A percentile compares a stretch with the other conserved stretches of the same genome.
Conservation (phyloP, 2,329 filamentous ascomycete species). For the Penicillium sp. region DNA sequence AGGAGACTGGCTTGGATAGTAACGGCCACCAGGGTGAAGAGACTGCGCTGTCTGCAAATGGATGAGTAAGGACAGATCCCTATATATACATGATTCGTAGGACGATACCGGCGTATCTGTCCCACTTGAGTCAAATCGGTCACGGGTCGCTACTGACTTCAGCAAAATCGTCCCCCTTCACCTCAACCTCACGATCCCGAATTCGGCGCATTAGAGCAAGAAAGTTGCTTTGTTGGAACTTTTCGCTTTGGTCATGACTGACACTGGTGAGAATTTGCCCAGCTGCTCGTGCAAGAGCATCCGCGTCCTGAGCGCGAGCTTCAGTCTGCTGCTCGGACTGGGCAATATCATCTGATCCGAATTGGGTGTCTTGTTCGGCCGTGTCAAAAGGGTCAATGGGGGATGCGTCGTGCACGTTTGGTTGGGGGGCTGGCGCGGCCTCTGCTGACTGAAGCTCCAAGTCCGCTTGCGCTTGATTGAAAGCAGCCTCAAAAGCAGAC, state of each 20-base stretch:
- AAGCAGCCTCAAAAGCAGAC: slow-evolving; percentile 48
- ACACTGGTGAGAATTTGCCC: slow-evolving; percentile 69
- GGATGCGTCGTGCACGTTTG: slow-evolving; percentile 15
- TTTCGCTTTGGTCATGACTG: slow-evolving; percentile 65
- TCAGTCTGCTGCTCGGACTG: slow-evolving; percentile 36
- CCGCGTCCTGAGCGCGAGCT: slow-evolving; percentile 51
- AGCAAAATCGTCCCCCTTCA: slow-evolving; percentile 64
- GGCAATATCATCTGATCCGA: slow-evolving; percentile 47
- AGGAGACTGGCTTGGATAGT: slow-evolving; percentile 39
- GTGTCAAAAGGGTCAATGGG: slow-evolving; percentile 15
- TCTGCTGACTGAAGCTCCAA: slow-evolving; percentile 31
- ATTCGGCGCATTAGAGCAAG: slow-evolving; percentile 74
- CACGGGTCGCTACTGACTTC: slow-evolving; percentile 49
- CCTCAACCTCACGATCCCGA: slow-evolving; percentile 68
- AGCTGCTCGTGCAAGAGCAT: slow-evolving; percentile 72
- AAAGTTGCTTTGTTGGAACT: slow-evolving; percentile 78
- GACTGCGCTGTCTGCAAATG: slow-evolving; percentile 40
- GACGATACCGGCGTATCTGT: slow-evolving; percentile 40
- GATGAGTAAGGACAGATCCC: slow-evolving; percentile 38
- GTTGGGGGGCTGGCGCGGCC: slow-evolving; percentile 15
- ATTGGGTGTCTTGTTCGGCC: slow-evolving; percentile 32
- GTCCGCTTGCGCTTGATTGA: slow-evolving; percentile 42
- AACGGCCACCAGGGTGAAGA: slow-evolving; percentile 49
- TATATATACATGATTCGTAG: slow-evolving; percentile 23
- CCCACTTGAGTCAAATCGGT: slow-evolving; percentile 35